Conservation (phyloP, 495 filamentous ascomycete species). For the Chaetomium tenue region DNA sequence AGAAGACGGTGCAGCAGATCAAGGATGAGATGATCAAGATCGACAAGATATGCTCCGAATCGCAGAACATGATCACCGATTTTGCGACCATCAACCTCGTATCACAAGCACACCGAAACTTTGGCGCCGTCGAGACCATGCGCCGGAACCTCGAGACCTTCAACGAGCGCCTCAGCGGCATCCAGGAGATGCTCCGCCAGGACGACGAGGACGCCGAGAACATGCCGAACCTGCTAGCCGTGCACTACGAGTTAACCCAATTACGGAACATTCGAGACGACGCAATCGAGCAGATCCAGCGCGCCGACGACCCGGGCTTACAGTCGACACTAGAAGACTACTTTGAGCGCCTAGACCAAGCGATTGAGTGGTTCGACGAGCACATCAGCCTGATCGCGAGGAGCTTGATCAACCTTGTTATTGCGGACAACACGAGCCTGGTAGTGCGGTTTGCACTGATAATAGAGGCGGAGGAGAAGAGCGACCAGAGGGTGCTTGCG, state of each 20-base stretch:
- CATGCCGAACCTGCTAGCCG: slow-evolving; percentile 84
- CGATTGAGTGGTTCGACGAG: slow-evolving; percentile 91
- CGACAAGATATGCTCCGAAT: slow-evolving; percentile 93
- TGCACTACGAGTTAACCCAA: slow-evolving; percentile 88
- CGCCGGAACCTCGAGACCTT: slow-evolving; percentile 84
- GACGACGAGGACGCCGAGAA: slow-evolving; percentile 83
- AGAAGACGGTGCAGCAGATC: slow-evolving; percentile 80
- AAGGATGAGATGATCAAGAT: slow-evolving; percentile 99
- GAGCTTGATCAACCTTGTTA: slow-evolving; percentile 82
- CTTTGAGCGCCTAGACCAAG: slow-evolving; percentile 82
- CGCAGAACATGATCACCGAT: slow-evolving; percentile 92
- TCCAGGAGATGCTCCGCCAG: slow-evolving; percentile 71
- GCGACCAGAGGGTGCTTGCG: slow-evolving; percentile 83
- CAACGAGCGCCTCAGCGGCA: slow-evolving; percentile 65
- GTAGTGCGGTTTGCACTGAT: slow-evolving; percentile 89
- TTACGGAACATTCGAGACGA: slow-evolving; percentile 91
- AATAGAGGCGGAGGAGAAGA: slow-evolving; percentile 93
- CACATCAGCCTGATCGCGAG: slow-evolving; percentile 84
- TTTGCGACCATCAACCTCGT: slow-evolving; percentile 96
- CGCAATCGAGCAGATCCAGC: slow-evolving; percentile 89
- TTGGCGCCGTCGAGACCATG: slow-evolving; percentile 88
- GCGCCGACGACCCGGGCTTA: slow-evolving; percentile 67
- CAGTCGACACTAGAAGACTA: slow-evolving; percentile 81
- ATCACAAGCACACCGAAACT: slow-evolving; percentile 90
- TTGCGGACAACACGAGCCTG: slow-evolving; percentile 78